phyloP scores from a whole-genome alignment of 495 filamentous ascomycete genomes.

The Penicillium manginii region DNA sequence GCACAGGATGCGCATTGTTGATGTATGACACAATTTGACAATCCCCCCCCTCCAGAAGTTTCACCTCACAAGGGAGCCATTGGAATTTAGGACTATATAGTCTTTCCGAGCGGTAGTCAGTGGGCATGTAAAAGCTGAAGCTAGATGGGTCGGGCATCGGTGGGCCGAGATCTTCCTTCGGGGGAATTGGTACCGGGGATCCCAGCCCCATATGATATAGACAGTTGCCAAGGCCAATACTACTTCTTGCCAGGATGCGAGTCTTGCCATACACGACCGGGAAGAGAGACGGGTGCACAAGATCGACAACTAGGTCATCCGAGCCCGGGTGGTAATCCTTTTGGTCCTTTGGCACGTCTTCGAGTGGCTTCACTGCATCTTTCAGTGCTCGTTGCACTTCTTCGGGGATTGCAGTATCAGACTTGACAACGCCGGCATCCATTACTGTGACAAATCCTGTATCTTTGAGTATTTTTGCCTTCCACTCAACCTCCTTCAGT shows the following conservation, averaged over 20 bases:
- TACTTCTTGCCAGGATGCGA: neutral
- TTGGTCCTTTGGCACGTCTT: neutral
- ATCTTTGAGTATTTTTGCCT: neutral
- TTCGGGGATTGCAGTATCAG: neutral
- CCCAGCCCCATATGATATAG: neutral
- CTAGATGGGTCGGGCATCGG: no score
- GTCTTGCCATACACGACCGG: neutral
- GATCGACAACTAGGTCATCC: neutral
- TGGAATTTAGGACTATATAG: neutral
- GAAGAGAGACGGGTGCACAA: neutral
- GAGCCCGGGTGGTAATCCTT: neutral
- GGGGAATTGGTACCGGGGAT: neutral
- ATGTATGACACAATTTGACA: conserved; percentile 53
- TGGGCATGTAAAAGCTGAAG: no score
- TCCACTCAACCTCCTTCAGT: neutral
- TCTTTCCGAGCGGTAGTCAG: no score
- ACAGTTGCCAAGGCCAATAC: neutral
- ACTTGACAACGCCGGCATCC: neutral
- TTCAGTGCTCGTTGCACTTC: neutral
- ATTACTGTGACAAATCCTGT: neutral
- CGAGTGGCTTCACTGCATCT: neutral
- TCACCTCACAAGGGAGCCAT: conserved; percentile 29
- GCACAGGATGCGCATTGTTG: conserved; percentile 61
- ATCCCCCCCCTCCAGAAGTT: conserved; percentile 33
- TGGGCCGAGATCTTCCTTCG: neutral